Percentiles rank a stretch among this genome's conserved stretches.
phyloP scores from a whole-genome alignment of 768 basidiomycete species.

The Cystofilobasidium capitatum region DNA sequence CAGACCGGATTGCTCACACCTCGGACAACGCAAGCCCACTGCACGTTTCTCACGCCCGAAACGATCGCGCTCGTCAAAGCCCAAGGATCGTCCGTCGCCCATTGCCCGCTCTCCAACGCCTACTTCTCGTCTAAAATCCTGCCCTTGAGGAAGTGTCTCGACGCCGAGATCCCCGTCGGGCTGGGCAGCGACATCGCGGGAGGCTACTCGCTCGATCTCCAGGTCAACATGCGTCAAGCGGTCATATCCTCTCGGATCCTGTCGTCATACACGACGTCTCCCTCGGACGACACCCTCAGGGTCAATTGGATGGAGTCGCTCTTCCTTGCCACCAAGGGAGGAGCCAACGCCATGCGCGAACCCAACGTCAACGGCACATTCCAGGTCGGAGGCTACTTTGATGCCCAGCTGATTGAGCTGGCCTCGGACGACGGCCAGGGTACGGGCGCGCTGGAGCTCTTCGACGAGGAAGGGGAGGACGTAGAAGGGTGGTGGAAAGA shows the following conservation, averaged over 20 bases:
- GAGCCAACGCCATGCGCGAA: conserved; percentile 59
- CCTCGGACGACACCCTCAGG: conserved; percentile 39
- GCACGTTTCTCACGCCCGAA: conserved; percentile 59
- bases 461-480: conserved; percentile 41
- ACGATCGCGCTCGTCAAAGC: conserved; percentile 49
- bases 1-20: conserved; percentile 55
- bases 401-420: conserved; percentile 40
- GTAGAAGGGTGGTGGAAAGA: conserved; percentile 42
- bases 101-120: conserved; percentile 79
- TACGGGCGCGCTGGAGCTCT: conserved; percentile 61
- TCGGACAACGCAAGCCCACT: conserved; percentile 74
- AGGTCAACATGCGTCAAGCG: conserved; percentile 68
- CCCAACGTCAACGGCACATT: conserved; percentile 31
- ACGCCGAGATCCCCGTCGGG: conserved; percentile 57
- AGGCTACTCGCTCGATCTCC: conserved; percentile 69
- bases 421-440: conserved; percentile 44
- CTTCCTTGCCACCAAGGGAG: conserved; percentile 72
- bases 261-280: conserved; percentile 42
- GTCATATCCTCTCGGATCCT: conserved; percentile 62
- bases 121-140: conserved; percentile 56
- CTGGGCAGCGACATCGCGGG: conserved; percentile 80
- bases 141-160: conserved; percentile 46
- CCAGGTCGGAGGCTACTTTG: conserved; percentile 36
- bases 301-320: conserved; percentile 74
- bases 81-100: conserved; percentile 58